These are phyloP conservation scores for Sporothrix sp. DNA, from an alignment of 2,329 filamentous ascomycete species.

Conservation along the genomic window DNA sequence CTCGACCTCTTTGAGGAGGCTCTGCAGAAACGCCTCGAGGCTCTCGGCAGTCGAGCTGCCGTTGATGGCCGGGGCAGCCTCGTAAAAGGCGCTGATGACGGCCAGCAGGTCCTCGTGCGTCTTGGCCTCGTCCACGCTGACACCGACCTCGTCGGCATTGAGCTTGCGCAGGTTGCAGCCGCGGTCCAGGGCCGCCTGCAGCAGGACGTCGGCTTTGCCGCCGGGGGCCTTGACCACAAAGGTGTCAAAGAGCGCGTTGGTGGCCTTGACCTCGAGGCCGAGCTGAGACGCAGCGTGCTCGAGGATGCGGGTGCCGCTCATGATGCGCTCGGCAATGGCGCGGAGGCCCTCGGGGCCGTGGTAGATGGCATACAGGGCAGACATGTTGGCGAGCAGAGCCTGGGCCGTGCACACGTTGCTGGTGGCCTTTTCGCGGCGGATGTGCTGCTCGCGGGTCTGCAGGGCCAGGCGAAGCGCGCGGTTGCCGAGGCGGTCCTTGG, in stretches of 20 bases:
- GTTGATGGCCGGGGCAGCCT: slow-evolving; percentile 6
- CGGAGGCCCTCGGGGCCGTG: slow-evolving; percentile 79
- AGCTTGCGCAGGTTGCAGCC: slow-evolving; percentile 49
- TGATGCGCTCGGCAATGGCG: slow-evolving; percentile 69
- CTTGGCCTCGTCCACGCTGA: slow-evolving; percentile 64
- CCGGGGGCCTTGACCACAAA: slow-evolving; percentile 52
- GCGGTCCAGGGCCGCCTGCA: slow-evolving; percentile 40
- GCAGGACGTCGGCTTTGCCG: slow-evolving; percentile 35
- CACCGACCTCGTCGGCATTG: slow-evolving; percentile 45
- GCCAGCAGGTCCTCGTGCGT: slow-evolving; percentile 22
- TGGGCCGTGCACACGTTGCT: slow-evolving; percentile 97
- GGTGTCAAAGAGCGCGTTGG: slow-evolving; percentile 56
- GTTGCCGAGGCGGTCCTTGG: slow-evolving; percentile 78
- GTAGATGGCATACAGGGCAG: slow-evolving; percentile 86
- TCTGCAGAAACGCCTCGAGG: slow-evolving; percentile 26
- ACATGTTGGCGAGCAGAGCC: slow-evolving; percentile 91
- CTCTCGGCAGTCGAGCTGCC: neutral
- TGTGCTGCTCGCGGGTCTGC: slow-evolving; percentile 93
- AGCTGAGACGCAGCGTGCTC: slow-evolving; percentile 53
- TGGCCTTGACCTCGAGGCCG: slow-evolving; percentile 44
- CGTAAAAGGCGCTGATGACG: slow-evolving; percentile 15
- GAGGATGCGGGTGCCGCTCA: slow-evolving; percentile 60
- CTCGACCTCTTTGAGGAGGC: slow-evolving; percentile 27
- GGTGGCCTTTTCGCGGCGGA: slow-evolving; percentile 89
- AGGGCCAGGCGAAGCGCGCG: slow-evolving; percentile 74